Percentiles rank a stretch among this genome's conserved stretches.
These are phyloP conservation scores for Fragilaria crotonensis DNA, from an alignment of 108 stramenopile genomes.

Conservation along the genomic window DNA sequence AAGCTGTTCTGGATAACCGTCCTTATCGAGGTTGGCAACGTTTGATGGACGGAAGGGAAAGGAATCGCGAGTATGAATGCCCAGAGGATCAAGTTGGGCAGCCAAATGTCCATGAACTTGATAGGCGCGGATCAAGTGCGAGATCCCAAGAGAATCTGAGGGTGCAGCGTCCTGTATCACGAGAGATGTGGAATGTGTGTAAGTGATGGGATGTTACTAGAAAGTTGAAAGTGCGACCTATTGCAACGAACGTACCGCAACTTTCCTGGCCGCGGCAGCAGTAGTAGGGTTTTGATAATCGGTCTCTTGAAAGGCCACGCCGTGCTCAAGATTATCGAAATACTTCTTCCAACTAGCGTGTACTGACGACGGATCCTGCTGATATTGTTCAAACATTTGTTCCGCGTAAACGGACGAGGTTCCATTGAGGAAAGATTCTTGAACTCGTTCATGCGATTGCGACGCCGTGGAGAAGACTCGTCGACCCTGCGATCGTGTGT, in stretches of 20 bases:
- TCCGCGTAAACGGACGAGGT: slow-evolving; percentile 75
- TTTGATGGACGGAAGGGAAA: slow-evolving; percentile 76
- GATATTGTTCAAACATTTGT: slow-evolving; percentile 72
- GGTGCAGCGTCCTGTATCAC: slow-evolving; percentile 44
- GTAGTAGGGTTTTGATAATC: slow-evolving; percentile 32
- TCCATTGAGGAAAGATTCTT: slow-evolving; percentile 77
- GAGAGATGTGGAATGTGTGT: too few species aligned
- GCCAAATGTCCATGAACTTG: slow-evolving; percentile 95
- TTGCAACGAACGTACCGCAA: slow-evolving; percentile 38
- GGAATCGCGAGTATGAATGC: slow-evolving; percentile 65
- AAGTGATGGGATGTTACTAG: too few species aligned
- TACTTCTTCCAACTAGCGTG: slow-evolving; percentile 57
- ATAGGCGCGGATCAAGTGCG: slow-evolving; percentile 96
- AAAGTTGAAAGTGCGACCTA: too few species aligned
- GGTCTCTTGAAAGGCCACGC: slow-evolving; percentile 27
- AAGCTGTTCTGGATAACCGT: slow-evolving; percentile 75
- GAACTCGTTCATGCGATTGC: too few species aligned
- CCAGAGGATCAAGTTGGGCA: slow-evolving; percentile 94
- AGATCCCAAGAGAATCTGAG: slow-evolving; percentile 81
- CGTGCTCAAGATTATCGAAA: slow-evolving; percentile 50
- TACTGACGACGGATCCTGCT: slow-evolving; percentile 57
- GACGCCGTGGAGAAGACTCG: too few species aligned
- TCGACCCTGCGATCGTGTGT: too few species aligned
- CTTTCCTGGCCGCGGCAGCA: slow-evolving; percentile 26
- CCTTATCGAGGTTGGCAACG: slow-evolving; percentile 11